phyloP scores from a whole-genome alignment of 2,329 filamentous ascomycete species.

The Fusarium pseudonygamai region DNA sequence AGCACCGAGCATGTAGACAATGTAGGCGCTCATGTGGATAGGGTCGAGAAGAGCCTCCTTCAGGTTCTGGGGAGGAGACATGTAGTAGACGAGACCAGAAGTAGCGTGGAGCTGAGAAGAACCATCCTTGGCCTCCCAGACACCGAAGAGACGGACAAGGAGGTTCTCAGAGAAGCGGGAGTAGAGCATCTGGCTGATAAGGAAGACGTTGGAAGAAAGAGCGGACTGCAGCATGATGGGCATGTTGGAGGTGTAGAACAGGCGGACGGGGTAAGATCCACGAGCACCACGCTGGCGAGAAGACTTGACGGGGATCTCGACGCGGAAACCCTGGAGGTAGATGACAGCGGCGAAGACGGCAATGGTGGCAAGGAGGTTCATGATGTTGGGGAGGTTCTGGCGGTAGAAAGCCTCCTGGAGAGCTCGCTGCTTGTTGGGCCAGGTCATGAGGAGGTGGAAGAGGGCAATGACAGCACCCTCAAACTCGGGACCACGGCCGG shows the following conservation, averaged over 20 bases:
- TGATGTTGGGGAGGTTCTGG: slow-evolving; percentile 99
- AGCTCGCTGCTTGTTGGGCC: slow-evolving; percentile 99
- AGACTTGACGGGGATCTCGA: slow-evolving; percentile 99
- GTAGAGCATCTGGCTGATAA: slow-evolving; percentile 99
- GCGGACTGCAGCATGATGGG: slow-evolving; percentile 99
- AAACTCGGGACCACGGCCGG: slow-evolving; percentile 97
- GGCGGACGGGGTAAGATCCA: slow-evolving; percentile 96
- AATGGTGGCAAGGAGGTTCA: slow-evolving; percentile 95
- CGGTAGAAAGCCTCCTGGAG: slow-evolving; percentile 99
- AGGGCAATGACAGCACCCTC: slow-evolving; percentile 98
- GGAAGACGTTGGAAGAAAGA: slow-evolving; percentile 98
- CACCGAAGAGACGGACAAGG: slow-evolving; percentile 94
- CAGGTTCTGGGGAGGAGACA: slow-evolving; percentile 98
- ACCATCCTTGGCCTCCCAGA: slow-evolving; percentile 97
- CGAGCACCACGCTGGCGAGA: slow-evolving; percentile 98
- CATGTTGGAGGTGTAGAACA: slow-evolving; percentile 99
- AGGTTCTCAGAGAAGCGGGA: slow-evolving; percentile 99
- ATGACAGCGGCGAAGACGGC: slow-evolving; percentile 96
- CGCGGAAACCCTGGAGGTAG: slow-evolving; percentile 99
- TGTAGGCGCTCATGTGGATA: slow-evolving; percentile 95
- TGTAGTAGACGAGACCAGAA: slow-evolving; percentile 98
- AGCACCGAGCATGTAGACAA: slow-evolving; percentile 96
- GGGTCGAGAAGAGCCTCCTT: slow-evolving; percentile 96
- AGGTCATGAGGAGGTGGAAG: slow-evolving; percentile 97
- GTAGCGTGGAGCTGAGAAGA: slow-evolving; percentile 94